Evolutionary conservation across 75 land plant species (phyloP), one percentile per base, ranked within the genome.

Genomic region (Picea glauca): DNA sequence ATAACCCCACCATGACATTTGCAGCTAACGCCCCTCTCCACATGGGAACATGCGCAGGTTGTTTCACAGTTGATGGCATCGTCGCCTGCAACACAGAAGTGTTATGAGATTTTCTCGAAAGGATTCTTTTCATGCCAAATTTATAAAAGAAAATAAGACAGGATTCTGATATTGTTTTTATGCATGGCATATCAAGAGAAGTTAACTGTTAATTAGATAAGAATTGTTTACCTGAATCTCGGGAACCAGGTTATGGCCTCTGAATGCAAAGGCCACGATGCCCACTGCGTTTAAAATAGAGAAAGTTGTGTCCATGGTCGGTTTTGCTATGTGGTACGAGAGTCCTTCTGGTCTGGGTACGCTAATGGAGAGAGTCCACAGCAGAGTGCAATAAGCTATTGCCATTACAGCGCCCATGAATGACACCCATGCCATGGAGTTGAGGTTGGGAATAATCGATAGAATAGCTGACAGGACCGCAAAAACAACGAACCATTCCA

Each of bases 401-500:
- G 99, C 95, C n/a, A 93, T 88, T 77, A 86, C 63, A 1, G 91
- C 95, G 4, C 99, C 99, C 57, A 91, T 79, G 21, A 97, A 77
- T 0, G 99, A 94, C 1, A 94, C 82, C 0, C 95, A 90, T 32
- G 96, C 99, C 4, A 97, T 92, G 70, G 99, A 97, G 85, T 97
- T 92, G 80, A 97, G 82, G 85, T 94, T 97, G 31, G 99, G 99
- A 13, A 97, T 84, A 81, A 95, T 98, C 9, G 95, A 84, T 13
- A 95, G 79, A 9, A 93, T 80, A 15, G 86, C 77, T 35, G 89
- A 86, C 3, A 85, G 85, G 61, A 84, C 85, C 9, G 87, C 76
- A 66, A 95, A 97, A 2, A 97, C 90, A 75, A 94, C 67, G 88
- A 91, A 93, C 99, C 99, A 97, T 62, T 97, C 94, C 17, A 88